A percentile compares a stretch with the other conserved stretches of the same genome.
Conservation (phyloP, 148 eudicot genomes). For the Cornus kousa region DNA sequence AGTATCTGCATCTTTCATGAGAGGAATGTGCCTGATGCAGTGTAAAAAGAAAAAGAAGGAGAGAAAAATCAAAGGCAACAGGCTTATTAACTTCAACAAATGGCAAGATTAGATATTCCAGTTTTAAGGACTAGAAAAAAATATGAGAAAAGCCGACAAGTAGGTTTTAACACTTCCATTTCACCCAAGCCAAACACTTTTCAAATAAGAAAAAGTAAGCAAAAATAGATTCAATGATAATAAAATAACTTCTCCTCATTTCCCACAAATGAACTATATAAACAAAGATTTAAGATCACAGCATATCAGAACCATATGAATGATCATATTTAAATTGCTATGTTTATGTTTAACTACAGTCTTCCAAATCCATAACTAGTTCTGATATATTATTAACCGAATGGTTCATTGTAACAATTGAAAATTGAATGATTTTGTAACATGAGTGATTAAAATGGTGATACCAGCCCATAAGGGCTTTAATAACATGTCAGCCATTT, state of each 20-base stretch:
- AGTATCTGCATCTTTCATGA: neutral
- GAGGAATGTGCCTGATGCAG: neutral
- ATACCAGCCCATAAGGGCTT: neutral
- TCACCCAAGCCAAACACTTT: neutral
- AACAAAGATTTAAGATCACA: neutral
- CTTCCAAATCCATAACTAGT: neutral
- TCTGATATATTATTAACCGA: neutral
- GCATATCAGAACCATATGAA: neutral
- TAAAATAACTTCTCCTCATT: neutral
- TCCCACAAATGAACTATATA: neutral
- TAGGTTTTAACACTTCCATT: neutral
- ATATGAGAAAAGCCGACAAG: neutral
- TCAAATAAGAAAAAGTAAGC: too few relatives aligned
- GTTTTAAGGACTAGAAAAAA: neutral
- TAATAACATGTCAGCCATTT: neutral
- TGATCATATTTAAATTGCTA: neutral
- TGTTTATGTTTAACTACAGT: neutral
- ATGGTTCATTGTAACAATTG: neutral
- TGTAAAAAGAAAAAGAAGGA: neutral
- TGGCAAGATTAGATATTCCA: neutral
- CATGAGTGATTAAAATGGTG: neutral
- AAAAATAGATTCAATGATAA: neutral
- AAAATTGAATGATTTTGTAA: neutral
- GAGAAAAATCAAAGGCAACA: neutral
- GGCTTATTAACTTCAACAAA: neutral